phyloP scores from a whole-genome alignment of 352 stramenopile species.

The Thraustotheca clavata region DNA sequence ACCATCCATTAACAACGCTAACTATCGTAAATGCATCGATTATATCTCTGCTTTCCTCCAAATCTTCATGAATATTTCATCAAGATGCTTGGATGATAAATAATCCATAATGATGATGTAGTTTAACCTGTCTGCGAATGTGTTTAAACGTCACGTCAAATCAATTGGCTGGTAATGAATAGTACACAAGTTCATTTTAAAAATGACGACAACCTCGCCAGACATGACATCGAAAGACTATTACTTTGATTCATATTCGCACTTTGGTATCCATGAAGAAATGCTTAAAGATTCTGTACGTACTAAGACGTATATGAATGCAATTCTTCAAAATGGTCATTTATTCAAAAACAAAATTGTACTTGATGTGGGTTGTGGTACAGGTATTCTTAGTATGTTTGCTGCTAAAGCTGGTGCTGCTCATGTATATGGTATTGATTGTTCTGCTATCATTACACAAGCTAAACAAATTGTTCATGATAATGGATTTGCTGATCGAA shows the following conservation, averaged over 20 bases:
- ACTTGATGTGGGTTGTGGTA: slow-evolving; percentile 95
- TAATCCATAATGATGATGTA: too few relatives aligned
- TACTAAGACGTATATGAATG: slow-evolving; percentile 96
- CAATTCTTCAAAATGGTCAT: slow-evolving; percentile 94
- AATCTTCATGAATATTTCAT: too few relatives aligned
- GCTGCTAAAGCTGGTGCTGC: slow-evolving; percentile 88
- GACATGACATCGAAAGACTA: slow-evolving; percentile 93
- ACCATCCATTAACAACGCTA: too few relatives aligned
- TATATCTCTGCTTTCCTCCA: too few relatives aligned
- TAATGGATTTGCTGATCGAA: slow-evolving; percentile 91
- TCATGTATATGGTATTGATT: slow-evolving; percentile 94
- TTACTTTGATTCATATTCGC: slow-evolving; percentile 98
- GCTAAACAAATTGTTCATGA: slow-evolving; percentile 90
- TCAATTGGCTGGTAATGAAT: background rate
- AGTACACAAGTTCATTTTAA: background rate
- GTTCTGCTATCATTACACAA: slow-evolving; percentile 91
- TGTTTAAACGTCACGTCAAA: background rate
- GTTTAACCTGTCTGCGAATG: background rate
- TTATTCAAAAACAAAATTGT: slow-evolving; percentile 97
- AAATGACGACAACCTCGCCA: slow-evolving; percentile 18
- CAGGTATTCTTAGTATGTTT: slow-evolving; percentile 96
- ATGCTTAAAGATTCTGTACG: slow-evolving; percentile 97
- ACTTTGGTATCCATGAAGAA: slow-evolving; percentile 98
- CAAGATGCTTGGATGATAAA: too few relatives aligned
- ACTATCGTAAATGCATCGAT: too few relatives aligned